Base-by-base conservation (phyloP, 129 eudicot genomes). In the Silybum marianum region DNA sequence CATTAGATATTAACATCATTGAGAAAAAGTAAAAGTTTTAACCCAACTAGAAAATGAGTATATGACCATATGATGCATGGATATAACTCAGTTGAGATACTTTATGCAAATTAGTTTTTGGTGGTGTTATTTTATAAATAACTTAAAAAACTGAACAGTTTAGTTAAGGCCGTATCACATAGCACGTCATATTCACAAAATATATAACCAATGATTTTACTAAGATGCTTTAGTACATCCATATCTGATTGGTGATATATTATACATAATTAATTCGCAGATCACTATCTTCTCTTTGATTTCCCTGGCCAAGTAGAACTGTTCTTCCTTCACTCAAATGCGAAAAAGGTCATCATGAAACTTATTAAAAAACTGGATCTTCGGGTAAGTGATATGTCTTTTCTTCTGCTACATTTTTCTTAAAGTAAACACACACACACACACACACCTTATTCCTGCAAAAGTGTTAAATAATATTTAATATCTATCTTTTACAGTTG, bases 301-400 rank as follows among this genome's bases (percentile, higher is more conserved):
- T 92, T 95, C 74, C 97, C 97, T 79, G 95, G 97, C 69, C 97
- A 95, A 88, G 98, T 95, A 71, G 99, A 95, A 74, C 88, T 95
- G 67, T 95, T 95, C 87, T 95, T 95, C 87, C 97, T 95, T 70
- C 97, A 95, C 68, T 83, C 87, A 69, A 92, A 89, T 79, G 99
- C 93, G 22, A 95, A 95, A 84, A 85, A 74, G 19, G 97, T 89
- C 78, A 91, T 95, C 73, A 91, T 88, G 91, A 83, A 86, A 77
- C 98, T 92, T 74, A 84, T 92, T 82, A 95, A 92, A 87, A 88
- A 87, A 84, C 77, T 95, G 68, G 80, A 95, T 77, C 94, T 92
- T 73, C 85, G 97, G 90, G 98, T 92, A 92, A 58, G 76, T 72
- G 24, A 34, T 28, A 28, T 28, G 32, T 11, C 48, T 63, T 63